Percentiles rank a stretch among this genome's conserved stretches.
phyloP scores from a whole-genome alignment of 768 basidiomycete genomes.

The Leccinum ochraceum region DNA sequence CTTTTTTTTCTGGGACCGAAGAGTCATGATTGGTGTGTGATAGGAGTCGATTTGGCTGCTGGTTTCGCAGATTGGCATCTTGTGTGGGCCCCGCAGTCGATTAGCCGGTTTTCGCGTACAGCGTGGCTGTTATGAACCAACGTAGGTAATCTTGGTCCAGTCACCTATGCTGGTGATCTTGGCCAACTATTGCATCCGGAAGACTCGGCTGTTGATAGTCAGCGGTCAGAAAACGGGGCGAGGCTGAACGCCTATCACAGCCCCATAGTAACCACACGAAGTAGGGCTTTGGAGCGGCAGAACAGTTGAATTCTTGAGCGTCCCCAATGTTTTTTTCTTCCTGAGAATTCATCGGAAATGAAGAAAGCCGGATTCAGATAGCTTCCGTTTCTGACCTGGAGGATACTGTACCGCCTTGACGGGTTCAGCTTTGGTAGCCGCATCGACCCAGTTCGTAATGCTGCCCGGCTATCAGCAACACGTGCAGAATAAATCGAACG shows the following conservation, averaged over 20 bases:
- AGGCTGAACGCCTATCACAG: not conserved
- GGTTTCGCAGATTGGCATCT: not conserved
- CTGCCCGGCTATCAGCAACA: no score
- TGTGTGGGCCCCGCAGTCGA: not conserved
- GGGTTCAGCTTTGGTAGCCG: no score
- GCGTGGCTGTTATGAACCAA: not conserved
- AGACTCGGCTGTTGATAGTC: not conserved
- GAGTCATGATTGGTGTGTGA: fast-evolving
- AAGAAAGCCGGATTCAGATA: not conserved
- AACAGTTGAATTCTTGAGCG: not conserved
- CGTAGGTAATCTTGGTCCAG: not conserved
- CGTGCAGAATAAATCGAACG: no score
- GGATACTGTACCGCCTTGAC: no score
- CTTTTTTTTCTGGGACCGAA: no score
- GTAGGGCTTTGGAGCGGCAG: not conserved
- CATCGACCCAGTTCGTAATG: no score
- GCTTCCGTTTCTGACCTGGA: not conserved
- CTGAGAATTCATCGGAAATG: not conserved
- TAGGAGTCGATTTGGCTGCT: not conserved
- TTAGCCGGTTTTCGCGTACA: not conserved
- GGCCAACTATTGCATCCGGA: not conserved
- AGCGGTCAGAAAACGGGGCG: not conserved
- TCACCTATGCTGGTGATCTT: not conserved
- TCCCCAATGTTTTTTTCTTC: not conserved
- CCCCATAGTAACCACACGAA: not conserved